A percentile compares a stretch with the other conserved stretches of the same genome.
These are phyloP conservation scores for Abrus precatorius DNA, from an alignment of 306 rosid genomes.

Conservation along the genomic window DNA sequence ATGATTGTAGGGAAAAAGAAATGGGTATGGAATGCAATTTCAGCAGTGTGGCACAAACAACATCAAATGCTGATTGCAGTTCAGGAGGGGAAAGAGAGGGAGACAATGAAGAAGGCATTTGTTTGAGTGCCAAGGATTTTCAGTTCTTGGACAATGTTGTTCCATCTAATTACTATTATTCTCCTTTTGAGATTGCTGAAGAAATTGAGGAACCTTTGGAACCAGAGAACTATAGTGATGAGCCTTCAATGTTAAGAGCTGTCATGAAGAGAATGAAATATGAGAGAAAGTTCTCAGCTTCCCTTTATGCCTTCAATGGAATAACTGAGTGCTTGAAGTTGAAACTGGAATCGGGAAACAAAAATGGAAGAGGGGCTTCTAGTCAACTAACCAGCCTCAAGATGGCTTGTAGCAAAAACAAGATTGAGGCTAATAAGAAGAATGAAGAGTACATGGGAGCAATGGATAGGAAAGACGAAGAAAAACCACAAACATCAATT, in stretches of 20 bases:
- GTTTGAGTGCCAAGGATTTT: slow-evolving; percentile 63
- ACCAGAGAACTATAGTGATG: slow-evolving; percentile 62
- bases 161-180: slow-evolving; percentile 58
- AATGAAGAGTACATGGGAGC: slow-evolving; percentile 41
- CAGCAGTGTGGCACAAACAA: slow-evolving; percentile 48
- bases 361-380: slow-evolving; percentile 59
- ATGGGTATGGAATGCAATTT: slow-evolving; percentile 41
- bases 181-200: slow-evolving; percentile 77
- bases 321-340: slow-evolving; percentile 78
- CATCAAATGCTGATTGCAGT: slow-evolving; percentile 45
- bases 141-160: slow-evolving; percentile 68
- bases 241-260: slow-evolving; percentile 71
- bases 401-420: slow-evolving; percentile 60
- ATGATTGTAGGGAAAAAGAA: slow-evolving; percentile 45
- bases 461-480: slow-evolving; percentile 47
- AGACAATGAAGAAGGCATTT: slow-evolving; percentile 50
- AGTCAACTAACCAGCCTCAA: slow-evolving; percentile 58
- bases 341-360: slow-evolving; percentile 59
- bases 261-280: slow-evolving; percentile 89
- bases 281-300: slow-evolving; percentile 84
- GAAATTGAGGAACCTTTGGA: slow-evolving; percentile 72
- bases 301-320: slow-evolving; percentile 84
- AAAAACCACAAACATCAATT: slow-evolving; percentile 42
- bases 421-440: slow-evolving; percentile 44
- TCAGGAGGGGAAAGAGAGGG: slow-evolving; percentile 52